Conservation (phyloP, 2,329 filamentous ascomycete genomes). For the Trichoderma koningii region DNA sequence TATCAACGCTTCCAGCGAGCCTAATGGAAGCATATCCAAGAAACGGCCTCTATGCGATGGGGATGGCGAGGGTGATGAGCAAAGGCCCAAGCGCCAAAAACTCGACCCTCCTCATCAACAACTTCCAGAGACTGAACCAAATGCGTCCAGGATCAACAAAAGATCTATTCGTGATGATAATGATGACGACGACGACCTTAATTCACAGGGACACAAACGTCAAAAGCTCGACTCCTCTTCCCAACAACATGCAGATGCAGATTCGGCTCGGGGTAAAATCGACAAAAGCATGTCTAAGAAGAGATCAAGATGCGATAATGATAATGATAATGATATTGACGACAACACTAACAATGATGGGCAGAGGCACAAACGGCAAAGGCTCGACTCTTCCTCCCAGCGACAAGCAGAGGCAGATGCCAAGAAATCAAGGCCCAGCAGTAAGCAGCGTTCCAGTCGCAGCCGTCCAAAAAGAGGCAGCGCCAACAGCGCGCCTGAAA, state of each 20-base stretch:
- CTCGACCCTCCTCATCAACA: background rate
- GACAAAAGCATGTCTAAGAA: background rate
- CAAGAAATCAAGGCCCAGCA: background rate
- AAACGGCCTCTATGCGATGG: too few species aligned
- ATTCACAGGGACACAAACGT: background rate
- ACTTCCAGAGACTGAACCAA: background rate
- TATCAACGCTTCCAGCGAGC: too few species aligned
- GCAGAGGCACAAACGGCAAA: too few species aligned
- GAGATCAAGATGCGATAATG: background rate
- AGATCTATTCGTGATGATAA: background rate
- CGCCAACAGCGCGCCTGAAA: background rate
- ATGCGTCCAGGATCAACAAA: background rate
- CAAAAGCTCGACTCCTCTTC: background rate
- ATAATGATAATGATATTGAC: background rate
- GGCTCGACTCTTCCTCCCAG: background rate
- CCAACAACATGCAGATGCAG: background rate
- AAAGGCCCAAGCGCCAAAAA: too few species aligned
- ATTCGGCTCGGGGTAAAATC: background rate
- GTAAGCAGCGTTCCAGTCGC: background rate
- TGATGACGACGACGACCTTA: background rate
- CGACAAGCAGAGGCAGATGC: background rate
- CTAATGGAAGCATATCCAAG: too few species aligned
- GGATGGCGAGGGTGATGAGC: background rate
- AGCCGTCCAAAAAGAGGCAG: background rate
- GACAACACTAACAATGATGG: background rate